A percentile compares a stretch with the other conserved stretches of the same genome.
Conservation (phyloP, 2,329 filamentous ascomycete genomes). For the Fusarium sp. region DNA sequence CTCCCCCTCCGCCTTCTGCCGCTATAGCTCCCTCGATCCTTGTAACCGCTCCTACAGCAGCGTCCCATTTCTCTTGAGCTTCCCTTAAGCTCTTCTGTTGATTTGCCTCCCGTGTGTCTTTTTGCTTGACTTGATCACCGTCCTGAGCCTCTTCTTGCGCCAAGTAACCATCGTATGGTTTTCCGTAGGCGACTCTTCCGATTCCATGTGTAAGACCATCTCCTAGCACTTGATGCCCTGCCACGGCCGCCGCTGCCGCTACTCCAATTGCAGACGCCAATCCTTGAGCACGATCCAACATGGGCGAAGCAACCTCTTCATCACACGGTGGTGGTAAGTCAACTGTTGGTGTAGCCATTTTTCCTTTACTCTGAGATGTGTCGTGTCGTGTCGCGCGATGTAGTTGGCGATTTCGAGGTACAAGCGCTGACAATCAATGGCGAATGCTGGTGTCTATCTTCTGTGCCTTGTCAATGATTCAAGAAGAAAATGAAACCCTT, state of each 20-base stretch:
- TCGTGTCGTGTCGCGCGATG: background rate
- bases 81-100: slow-evolving; percentile 41
- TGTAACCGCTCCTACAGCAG: slow-evolving; percentile 32
- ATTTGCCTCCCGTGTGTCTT: slow-evolving; percentile 31
- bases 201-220: slow-evolving; percentile 32
- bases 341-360: slow-evolving; percentile 48
- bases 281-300: slow-evolving; percentile 47
- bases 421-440: slow-evolving; percentile 1
- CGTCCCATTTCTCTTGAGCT: slow-evolving; percentile 44
- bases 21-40: slow-evolving; percentile 38
- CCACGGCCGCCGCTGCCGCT: slow-evolving; percentile 46
- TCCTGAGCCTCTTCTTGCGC: slow-evolving; percentile 14
- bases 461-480: slow-evolving; percentile 23
- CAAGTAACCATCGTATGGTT: slow-evolving; percentile 14
- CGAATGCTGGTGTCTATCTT: background rate
- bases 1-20: slow-evolving; percentile 31
- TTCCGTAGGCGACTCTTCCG: slow-evolving; percentile 21
- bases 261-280: slow-evolving; percentile 47
- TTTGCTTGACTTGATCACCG: slow-evolving; percentile 4
- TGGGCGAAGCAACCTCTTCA: slow-evolving; percentile 43
- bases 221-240: slow-evolving; percentile 30
- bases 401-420: slow-evolving; percentile 8
- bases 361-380: background rate
- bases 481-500: slow-evolving; percentile 7
- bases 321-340: slow-evolving; percentile 46